These are phyloP conservation scores for Dendrobium catenatum DNA, from an alignment of 106 monocot species.

Conservation along the genomic window DNA sequence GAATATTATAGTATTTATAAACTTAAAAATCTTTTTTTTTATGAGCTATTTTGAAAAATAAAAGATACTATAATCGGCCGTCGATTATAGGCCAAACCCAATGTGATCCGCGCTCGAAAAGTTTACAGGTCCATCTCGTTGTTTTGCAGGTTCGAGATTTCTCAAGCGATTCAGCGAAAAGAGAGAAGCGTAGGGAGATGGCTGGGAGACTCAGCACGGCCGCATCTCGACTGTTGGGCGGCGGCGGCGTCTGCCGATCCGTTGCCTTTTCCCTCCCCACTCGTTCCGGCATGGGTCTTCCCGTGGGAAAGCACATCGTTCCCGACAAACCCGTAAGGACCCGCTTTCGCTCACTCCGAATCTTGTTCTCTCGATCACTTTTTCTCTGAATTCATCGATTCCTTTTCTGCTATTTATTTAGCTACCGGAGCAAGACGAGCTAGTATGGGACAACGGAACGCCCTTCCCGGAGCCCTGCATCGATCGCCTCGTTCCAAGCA, in stretches of 20 bases:
- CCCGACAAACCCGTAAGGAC: conserved; percentile 66
- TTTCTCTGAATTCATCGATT: neutral
- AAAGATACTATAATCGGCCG: too few relatives aligned
- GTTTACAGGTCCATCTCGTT: too few relatives aligned
- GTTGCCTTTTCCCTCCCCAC: conserved; percentile 37
- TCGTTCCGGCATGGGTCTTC: conserved; percentile 91
- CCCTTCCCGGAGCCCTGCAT: conserved; percentile 91
- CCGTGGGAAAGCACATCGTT: conserved; percentile 84
- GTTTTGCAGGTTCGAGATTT: too few relatives aligned
- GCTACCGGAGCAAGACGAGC: conserved; percentile 71
- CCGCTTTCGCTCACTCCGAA: neutral
- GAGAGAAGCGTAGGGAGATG: conserved; percentile 22
- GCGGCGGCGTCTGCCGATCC: conserved; percentile 43
- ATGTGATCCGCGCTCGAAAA: too few relatives aligned
- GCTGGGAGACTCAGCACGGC: conserved; percentile 56
- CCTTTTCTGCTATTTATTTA: conserved; percentile 6
- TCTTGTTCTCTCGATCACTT: neutral
- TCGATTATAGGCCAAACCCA: too few relatives aligned
- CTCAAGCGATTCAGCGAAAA: neutral
- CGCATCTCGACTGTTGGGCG: conserved; percentile 58
- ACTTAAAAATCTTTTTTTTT: too few relatives aligned
- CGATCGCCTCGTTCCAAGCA: conserved; percentile 68
- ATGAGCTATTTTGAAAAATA: too few relatives aligned
- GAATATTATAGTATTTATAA: too few relatives aligned
- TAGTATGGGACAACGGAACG: conserved; percentile 93